Base-by-base conservation (phyloP, 306 rosid species). In the Quercus parvula region DNA sequence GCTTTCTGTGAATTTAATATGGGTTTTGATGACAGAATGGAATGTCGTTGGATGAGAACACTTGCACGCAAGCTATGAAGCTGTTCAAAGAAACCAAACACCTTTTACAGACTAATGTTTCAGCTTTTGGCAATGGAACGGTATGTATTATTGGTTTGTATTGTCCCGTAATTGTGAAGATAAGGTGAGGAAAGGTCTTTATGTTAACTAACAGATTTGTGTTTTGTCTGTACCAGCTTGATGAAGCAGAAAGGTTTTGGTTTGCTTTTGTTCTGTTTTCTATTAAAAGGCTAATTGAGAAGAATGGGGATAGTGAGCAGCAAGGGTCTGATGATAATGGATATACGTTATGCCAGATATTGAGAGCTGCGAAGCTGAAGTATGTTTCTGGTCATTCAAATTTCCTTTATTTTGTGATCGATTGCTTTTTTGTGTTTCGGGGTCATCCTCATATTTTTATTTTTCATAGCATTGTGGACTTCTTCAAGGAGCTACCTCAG, bases 401-500 rank as follows among this genome's bases (percentile, higher is more conserved):
- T 57, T 58, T 46, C 72, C 54, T 49, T 11, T 44, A 38, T 38
- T 80, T 74, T 76, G 51, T 82, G 33, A 69, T 62, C 72, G 69
- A 66, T 73, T 74, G 66, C 74, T 64, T 38, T 41, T 3, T 66
- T 66, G 46, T 76, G 46, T 72, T 19, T 74, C 67, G 72, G 58
- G 51, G 54, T 76, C 79, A 49, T 82, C 73, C 18, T 73, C 69
- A 4, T 75, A 74, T 83, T 69, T 73, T 73, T 77, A 46, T 75
- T 44, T 81, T 80, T 57, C 68, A 77, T 92, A 96, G 99, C 86
- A 84, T 96, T 73, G 82, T 85, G 67, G 98, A 93, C 68, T 96
- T 96, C 81, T 93, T 93, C 79, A 93, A 89, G 88, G 99, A 96
- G 89, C 90, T 96, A 78, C 98, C 98, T 75, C 99, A 96, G 87